Conservation (phyloP, 495 filamentous ascomycete species). For the Annulohypoxylon maeteangense region DNA sequence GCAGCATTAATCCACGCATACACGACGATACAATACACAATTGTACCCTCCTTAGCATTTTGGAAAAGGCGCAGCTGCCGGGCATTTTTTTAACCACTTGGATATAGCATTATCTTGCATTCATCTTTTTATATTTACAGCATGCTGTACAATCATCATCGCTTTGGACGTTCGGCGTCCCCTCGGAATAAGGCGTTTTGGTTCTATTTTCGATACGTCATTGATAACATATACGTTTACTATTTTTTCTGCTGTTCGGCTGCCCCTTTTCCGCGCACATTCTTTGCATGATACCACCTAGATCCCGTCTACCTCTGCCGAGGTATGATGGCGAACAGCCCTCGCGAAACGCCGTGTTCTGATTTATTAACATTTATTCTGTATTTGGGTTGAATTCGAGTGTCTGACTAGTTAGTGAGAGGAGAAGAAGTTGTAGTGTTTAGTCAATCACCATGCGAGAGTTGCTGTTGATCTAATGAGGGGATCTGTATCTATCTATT, state of each 20-base stretch:
- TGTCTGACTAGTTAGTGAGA: not conserved
- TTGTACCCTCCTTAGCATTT: slow-evolving; percentile 39
- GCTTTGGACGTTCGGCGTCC: slow-evolving; percentile 38
- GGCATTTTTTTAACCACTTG: slow-evolving; percentile 22
- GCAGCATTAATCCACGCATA: slow-evolving; percentile 31
- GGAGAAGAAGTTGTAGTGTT: slow-evolving; percentile 8
- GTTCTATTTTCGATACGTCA: slow-evolving; percentile 23
- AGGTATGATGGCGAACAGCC: slow-evolving; percentile 21
- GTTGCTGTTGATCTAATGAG: slow-evolving; percentile 28
- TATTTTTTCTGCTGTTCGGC: slow-evolving; percentile 23
- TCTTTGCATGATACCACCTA: slow-evolving; percentile 46
- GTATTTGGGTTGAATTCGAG: slow-evolving; percentile 8
- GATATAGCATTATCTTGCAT: slow-evolving; percentile 35
- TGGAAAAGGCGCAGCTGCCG: slow-evolving; percentile 42
- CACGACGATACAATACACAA: slow-evolving; percentile 15
- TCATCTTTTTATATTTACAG: slow-evolving; percentile 29
- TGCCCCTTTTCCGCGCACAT: slow-evolving; percentile 29
- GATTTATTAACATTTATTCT: slow-evolving; percentile 18
- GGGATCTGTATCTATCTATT: slow-evolving; percentile 37
- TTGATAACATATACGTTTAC: slow-evolving; percentile 9
- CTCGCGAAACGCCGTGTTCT: slow-evolving; percentile 9
- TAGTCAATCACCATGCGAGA: not conserved
- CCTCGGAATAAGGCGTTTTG: slow-evolving; percentile 8
- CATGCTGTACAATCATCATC: slow-evolving; percentile 37
- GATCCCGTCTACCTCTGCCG: slow-evolving; percentile 17